Evolutionary conservation across 805 yeast species (phyloP).

Genomic region (Ogataea methylovora): DNA sequence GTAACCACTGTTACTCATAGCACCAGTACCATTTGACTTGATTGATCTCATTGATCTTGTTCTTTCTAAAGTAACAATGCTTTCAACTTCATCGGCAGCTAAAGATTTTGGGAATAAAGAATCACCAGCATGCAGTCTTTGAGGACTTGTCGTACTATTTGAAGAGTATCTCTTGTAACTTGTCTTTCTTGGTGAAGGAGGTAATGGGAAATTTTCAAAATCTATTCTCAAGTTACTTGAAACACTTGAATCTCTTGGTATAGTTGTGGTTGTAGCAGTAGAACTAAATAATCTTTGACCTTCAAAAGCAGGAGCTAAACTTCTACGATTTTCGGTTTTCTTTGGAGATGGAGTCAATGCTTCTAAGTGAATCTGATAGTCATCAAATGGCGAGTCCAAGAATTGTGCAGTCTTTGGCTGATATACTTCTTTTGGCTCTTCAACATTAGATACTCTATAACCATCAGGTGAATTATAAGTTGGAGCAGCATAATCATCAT

Average conservation of each 20-base stretch:
- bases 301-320: conserved; percentile 1
- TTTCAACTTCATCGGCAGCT: conserved; percentile 61
- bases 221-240: conserved; percentile 1
- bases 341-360: conserved; percentile 13
- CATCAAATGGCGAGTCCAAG: conserved; percentile 6
- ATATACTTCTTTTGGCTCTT: not conserved
- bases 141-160: conserved; percentile 5
- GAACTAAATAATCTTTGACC: not conserved
- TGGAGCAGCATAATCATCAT: conserved; percentile 4
- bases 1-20: conserved; percentile 6
- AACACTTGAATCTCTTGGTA: not conserved
- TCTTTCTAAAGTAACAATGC: conserved; percentile 66
- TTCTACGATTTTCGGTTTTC: conserved; percentile 1
- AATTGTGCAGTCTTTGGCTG: conserved; percentile 3
- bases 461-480: conserved; percentile 9
- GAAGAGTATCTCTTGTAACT: not conserved
- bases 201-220: conserved; percentile 1
- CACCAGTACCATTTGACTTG: not conserved
- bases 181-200: conserved; percentile 1
- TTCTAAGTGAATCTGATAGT: conserved; percentile 9
- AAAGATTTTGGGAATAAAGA: conserved; percentile 66
- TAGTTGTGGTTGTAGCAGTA: not conserved
- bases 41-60: conserved; percentile 51
- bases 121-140: conserved; percentile 37
- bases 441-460: conserved; percentile 5